phyloP scores from a whole-genome alignment of 495 filamentous ascomycete genomes.

The Hypoxylon trugodes region DNA sequence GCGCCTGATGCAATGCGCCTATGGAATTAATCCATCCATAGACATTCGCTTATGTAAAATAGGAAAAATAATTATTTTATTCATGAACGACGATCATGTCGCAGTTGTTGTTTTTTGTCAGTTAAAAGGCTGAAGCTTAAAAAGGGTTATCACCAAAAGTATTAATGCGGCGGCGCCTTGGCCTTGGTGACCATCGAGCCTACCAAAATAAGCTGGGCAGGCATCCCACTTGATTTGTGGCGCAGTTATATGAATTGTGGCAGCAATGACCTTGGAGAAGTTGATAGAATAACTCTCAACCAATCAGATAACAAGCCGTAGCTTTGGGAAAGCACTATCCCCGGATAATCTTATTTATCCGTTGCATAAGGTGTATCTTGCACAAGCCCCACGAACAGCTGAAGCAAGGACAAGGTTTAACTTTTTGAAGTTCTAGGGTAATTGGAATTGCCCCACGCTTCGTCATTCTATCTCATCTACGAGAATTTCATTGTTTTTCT shows the following conservation, averaged over 20 bases:
- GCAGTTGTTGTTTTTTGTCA: too few relatives aligned
- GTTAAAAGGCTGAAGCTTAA: conserved; percentile 15
- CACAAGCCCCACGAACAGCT: conserved; percentile 1
- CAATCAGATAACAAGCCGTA: neutral
- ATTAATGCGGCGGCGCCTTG: conserved; percentile 5
- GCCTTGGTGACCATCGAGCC: conserved; percentile 1
- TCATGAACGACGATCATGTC: conserved; percentile 17
- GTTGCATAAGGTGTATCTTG: too few relatives aligned
- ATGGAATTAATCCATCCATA: conserved; percentile 31
- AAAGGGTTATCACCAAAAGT: conserved; percentile 22
- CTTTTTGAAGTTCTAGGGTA: conserved; percentile 2
- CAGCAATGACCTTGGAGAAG: conserved; percentile 18
- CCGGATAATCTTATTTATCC: conserved; percentile 18
- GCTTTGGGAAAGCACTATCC: neutral
- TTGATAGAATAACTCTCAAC: conserved; percentile 6
- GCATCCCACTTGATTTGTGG: conserved; percentile 21
- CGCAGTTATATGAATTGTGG: conserved; percentile 19
- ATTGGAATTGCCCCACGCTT: conserved; percentile 17
- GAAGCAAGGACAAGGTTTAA: neutral
- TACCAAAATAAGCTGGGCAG: neutral
- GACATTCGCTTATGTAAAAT: conserved; percentile 8
- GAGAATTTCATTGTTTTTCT: neutral
- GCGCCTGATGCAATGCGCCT: conserved; percentile 31
- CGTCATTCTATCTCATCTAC: conserved; percentile 22
- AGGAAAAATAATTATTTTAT: conserved; percentile 16